Base-by-base conservation (phyloP, 2,329 filamentous ascomycete species). In the Penicillium palitans region DNA sequence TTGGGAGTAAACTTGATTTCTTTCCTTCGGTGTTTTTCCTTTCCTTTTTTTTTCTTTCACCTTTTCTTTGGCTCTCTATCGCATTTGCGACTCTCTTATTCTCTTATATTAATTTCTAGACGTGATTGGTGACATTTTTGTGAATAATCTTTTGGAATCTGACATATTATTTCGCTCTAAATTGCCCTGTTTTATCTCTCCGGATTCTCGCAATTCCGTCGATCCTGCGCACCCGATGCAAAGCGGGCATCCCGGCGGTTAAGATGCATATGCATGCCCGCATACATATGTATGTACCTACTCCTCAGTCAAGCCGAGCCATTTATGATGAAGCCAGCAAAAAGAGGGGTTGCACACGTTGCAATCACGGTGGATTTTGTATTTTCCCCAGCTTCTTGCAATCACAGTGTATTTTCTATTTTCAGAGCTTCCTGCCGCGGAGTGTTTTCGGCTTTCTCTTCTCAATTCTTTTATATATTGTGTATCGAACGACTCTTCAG, bases 1-100 rank as follows among this genome's bases (percentile, higher is more conserved):
- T 21, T 70, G 66, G 55, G 76, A 75, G 52, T 68, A 63, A 62
- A 19, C n/a, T 37, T 31, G 15, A 25, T 52, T 41, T 40, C 1
- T 15, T 56, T 45, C 25, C 12, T 33, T 31, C 10, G 27, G 27
- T 29, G 27, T 17, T 19, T 49, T 4, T 4, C 33, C 31, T 15
- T 21, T 21, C 19, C n/a, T 17, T 49, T 3, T 3, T 33, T 35
- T 15, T 45, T 6, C 7, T 37, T 27, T n/a, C 17, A 24, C 7
- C 9, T 37, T n/a, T 29, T 37, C 27, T 31, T 27, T 21, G 8
- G 15, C 51, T 15, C n/a, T 25, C 4, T 42, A 21, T 27, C 19
- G 15, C 17, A 27, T 37, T 19, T 48, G 5, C 42, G 21, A 35
- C 41, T 41, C 35, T 47, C 42, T 8, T 21, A n/a, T 33, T 37